A percentile compares a stretch with the other conserved stretches of the same genome.
phyloP scores from a whole-genome alignment of 73 alveolate species.

The Tetrahymena malaccensis region DNA sequence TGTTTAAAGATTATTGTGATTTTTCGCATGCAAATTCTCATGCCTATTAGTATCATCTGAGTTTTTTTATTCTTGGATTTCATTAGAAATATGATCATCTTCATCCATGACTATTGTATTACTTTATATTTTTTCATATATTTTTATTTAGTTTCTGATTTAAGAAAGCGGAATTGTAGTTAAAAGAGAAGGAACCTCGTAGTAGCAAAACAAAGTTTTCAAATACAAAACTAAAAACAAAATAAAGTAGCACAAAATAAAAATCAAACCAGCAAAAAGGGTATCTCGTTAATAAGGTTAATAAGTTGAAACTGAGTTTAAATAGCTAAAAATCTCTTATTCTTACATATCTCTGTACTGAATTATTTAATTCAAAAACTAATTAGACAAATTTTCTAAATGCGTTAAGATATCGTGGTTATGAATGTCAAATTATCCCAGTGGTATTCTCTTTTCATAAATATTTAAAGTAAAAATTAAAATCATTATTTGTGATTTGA shows the following conservation, averaged over 20 bases:
- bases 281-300: neutral
- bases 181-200: neutral
- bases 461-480: neutral
- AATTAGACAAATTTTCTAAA: neutral
- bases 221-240: neutral
- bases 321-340: neutral
- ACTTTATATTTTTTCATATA: neutral
- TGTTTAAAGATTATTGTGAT: neutral
- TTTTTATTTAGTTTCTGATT: neutral
- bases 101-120: neutral
- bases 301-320: neutral
- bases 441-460: neutral
- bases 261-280: neutral
- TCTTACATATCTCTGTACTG: neutral
- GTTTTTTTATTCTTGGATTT: neutral
- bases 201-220: neutral
- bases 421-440: neutral
- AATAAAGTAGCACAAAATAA: neutral
- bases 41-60: neutral
- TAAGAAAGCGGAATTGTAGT: neutral
- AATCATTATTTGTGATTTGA: too few relatives aligned
- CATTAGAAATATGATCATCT: neutral
- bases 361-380: neutral
- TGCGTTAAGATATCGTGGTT: neutral
- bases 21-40: too few relatives aligned